Evolutionary conservation across 768 basidiomycete genomes (phyloP).

Genomic region (Boletus subparvulus): DNA sequence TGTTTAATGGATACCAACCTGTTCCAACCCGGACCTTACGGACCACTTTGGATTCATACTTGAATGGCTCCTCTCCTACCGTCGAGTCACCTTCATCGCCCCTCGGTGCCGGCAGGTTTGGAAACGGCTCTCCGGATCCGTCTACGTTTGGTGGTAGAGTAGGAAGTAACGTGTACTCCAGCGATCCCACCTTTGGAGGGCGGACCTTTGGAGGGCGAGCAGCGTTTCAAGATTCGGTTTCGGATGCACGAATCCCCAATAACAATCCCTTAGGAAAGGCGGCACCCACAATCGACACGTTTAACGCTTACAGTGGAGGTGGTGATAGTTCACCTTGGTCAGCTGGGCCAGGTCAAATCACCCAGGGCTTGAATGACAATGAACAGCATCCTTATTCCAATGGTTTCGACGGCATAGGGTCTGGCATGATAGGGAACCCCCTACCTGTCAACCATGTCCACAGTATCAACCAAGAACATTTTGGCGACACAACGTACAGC

Average conservation of each 20-base stretch:
- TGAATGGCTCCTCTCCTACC: slow-evolving; percentile 53
- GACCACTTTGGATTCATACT: slow-evolving; percentile 64
- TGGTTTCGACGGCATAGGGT: slow-evolving; percentile 23
- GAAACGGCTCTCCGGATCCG: slow-evolving; percentile 70
- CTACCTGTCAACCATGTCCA: slow-evolving; percentile 23
- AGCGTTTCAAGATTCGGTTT: slow-evolving; percentile 39
- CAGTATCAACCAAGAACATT: slow-evolving; percentile 27
- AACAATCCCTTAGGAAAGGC: slow-evolving; percentile 33
- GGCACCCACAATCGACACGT: slow-evolving; percentile 38
- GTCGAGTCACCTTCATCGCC: slow-evolving; percentile 71
- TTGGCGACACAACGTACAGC: slow-evolving; percentile 24
- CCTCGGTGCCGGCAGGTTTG: slow-evolving; percentile 60
- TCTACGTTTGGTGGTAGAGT: slow-evolving; percentile 51
- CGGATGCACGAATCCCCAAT: slow-evolving; percentile 41
- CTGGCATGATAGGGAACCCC: slow-evolving; percentile 18
- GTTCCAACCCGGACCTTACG: slow-evolving; percentile 60
- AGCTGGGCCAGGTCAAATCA: slow-evolving; percentile 24
- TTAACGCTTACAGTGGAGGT: slow-evolving; percentile 36
- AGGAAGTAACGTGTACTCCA: slow-evolving; percentile 35
- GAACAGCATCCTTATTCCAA: slow-evolving; percentile 27
- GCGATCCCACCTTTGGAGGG: slow-evolving; percentile 37
- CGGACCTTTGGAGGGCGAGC: slow-evolving; percentile 37
- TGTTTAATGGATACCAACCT: slow-evolving; percentile 60
- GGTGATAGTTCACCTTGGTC: slow-evolving; percentile 37
- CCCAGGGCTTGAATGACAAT: slow-evolving; percentile 19